These are phyloP conservation scores for Isabelozyma gotoi DNA, from an alignment of 805 yeast species.

Conservation along the genomic window DNA sequence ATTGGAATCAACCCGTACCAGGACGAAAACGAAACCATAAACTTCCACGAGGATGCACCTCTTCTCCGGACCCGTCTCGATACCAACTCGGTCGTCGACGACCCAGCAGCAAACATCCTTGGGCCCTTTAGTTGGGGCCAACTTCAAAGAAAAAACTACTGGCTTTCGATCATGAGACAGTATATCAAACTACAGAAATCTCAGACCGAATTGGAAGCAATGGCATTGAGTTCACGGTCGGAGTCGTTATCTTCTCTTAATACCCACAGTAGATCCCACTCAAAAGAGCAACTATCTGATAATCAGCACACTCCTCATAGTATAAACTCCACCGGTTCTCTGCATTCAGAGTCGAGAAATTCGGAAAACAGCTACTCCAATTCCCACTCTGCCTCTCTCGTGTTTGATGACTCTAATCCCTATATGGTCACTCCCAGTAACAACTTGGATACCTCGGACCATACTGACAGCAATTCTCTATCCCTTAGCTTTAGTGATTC, in stretches of 20 bases:
- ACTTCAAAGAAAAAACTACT: constrained; percentile 20
- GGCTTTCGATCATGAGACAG: constrained; percentile 1
- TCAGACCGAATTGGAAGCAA: background rate
- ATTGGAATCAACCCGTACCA: constrained; percentile 10
- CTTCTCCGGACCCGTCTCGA: constrained; percentile 7
- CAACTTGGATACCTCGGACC: too few relatives aligned
- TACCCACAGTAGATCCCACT: too few relatives aligned
- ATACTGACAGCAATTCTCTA: background rate
- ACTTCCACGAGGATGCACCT: constrained; percentile 6
- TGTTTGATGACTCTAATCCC: background rate
- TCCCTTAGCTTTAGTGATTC: background rate
- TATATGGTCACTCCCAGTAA: background rate
- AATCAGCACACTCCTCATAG: background rate
- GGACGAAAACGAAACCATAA: constrained; percentile 6
- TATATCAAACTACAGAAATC: constrained; percentile 2
- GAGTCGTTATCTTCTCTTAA: background rate
- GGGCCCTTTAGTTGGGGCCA: constrained; percentile 28
- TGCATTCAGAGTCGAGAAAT: background rate
- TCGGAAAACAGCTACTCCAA: background rate
- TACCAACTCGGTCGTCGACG: background rate
- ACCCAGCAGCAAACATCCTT: constrained; percentile 2
- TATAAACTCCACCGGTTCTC: background rate
- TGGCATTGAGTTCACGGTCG: background rate
- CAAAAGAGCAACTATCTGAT: background rate
- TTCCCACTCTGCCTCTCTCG: too few relatives aligned